Evolutionary conservation across 2,329 filamentous ascomycete genomes (phyloP), one percentile per base, ranked within the genome.

Genomic region (Ophiocordyceps robertsii): DNA sequence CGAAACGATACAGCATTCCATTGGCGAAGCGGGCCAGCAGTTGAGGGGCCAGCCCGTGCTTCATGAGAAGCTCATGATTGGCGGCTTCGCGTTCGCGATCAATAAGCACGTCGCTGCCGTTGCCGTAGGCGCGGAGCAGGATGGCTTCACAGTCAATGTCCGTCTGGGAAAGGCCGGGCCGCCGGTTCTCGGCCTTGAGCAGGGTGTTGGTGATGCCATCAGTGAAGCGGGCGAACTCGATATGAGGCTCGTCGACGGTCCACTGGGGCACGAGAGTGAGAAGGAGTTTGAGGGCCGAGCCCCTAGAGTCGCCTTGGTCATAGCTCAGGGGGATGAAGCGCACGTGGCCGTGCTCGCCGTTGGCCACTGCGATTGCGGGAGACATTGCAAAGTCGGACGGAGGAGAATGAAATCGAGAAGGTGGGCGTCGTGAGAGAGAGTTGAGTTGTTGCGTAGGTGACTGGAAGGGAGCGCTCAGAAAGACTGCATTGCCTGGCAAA

Each of bases 191-290:
- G n/a, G 81, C 80, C 61, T 89, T 89, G 49, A 88, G 70, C 39
- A 90, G 69, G 40, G 89, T 96, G 65, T 98, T 98, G 51, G 92
- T 98, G 66, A 96, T 98, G 57, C 92, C 92, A 56, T 98, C 92
- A 33, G 88, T 98, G 68, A 96, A 98, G 49, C 84, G 82, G 51
- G 87, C 73, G 58, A 96, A 86, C 56, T 92, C 80, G 53, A 98
- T 73, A 37, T 81, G 75, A 44, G 84, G 83, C 49, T 80, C 77
- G 31, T 75, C 68, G 39, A 74, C 72, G 51, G 79, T 73, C 92
- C 92, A 98, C 53, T 93, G 79, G 11, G 89, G 89, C 46, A 82
- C 76, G 47, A 95, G 70, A 27, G 84, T 75, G 52, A 87, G 70
- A 54, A 95, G 80, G 49, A 98, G 77, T 49, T 75, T 75, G 47